Base-by-base conservation (phyloP, 768 basidiomycete genomes). In the Mycena haematopus region DNA sequence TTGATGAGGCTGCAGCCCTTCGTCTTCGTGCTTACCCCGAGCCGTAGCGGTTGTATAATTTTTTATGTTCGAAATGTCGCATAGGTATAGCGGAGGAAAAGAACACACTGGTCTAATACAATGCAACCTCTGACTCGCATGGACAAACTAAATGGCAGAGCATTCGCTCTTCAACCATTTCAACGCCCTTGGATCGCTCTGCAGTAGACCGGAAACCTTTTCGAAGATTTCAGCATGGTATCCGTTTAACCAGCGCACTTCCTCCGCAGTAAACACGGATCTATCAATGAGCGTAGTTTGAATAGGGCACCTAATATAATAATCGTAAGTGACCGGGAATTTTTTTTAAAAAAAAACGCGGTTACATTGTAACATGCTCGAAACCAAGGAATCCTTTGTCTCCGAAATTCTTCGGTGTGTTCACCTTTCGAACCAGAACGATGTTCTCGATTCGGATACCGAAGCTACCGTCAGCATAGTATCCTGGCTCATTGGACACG, bases 381-480 rank as follows among this genome's bases (percentile, higher is more conserved):
- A 96, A 91, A 2, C 87, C 83, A 31, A 97, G 82, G 75, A 87
- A 99, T 1, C 90, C 92, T 66, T 90, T 90, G 21, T 86, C 85
- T 1, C 92, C 94, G 72, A 96, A 99, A 71, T 93, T 84, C 57
- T 87, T 84, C 9, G 80, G 84, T 0, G 93, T 94, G 56, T 89
- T 74, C 11, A 76, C 88, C 46, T 88, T 83, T 52, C 84, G 82
- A 4, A 96, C 91, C 21, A 96, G 79, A 22, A 95, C 86, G 45
- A 98, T 83, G 74, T 86, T 95, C 77, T 99, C 96, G 68, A 96
- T 93, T 5, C 97, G 88, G 69, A 99, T 94, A 2, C 96, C 96
- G 70, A 89, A 99, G 47, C 82, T 78, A 2, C 95, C 96, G 68
- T 98, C 95, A 9, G 86, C 87, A 72, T 97, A 97, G 73, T 91